Evolutionary conservation across 2,329 filamentous ascomycete genomes (phyloP), one percentile per base, ranked within the genome.

Genomic region (Trichoderma sp.): DNA sequence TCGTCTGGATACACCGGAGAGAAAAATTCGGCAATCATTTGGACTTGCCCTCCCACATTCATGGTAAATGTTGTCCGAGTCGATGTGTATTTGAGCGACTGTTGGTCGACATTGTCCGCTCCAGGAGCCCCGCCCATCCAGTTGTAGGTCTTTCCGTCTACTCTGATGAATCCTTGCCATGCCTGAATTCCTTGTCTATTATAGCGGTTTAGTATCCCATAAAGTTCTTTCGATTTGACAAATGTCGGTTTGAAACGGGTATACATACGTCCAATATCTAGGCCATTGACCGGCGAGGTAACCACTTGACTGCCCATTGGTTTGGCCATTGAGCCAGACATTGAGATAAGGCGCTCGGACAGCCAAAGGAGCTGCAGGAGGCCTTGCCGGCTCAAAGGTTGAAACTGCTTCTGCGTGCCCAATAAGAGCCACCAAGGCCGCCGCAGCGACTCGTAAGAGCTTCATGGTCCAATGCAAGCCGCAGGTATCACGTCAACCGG

Each of bases 271-370:
- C 89, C 90, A 94, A 75, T 92, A 92, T 1, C 83, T 84, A 1
- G 91, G 87, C 91, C 91, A 94, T 77, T 89, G 81, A 2, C 91
- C 91, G 0, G 91, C 87, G 34, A 94, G 84, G 72, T 91, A 87
- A 1, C 90, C 91, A 39, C 90, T 89, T 77, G 91, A 88, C 11
- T 88, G 87, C 26, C 86, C 88, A 78, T 89, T 85, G 32, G 83
- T 87, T 1, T 90, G 90, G 11, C 86, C 89, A 71, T 87, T 82
- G 56, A 91, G 84, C 91, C 91, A 93, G 15, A 89, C 88, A 78
- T 88, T 93, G 18, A 95, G 81, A 75, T 95, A 95, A 0, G 93
- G 93, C 11, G 90, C 91, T 73, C 89, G 90, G 58, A 95, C 92
- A 57, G 92, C 92, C 39, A 95, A 81, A 14, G 93, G 92, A 32